Percentiles rank a stretch among this genome's conserved stretches.
Conservation (phyloP, 2,329 filamentous ascomycete species). For the Neofusicoccum laricinum region DNA sequence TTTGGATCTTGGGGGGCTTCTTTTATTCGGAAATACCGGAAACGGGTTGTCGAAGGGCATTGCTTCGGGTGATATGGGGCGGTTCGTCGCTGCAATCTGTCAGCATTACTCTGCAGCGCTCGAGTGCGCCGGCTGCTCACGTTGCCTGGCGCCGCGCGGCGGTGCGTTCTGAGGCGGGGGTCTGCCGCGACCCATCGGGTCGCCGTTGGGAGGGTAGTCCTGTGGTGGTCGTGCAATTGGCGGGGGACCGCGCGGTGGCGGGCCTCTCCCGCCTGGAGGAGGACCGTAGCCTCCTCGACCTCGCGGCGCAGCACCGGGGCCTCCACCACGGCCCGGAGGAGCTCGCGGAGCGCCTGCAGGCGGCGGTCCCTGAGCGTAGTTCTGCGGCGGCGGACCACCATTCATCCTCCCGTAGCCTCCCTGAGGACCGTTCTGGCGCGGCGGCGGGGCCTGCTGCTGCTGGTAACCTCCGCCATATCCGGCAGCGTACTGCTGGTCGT, state of each 20-base stretch:
- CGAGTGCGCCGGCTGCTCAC: background rate
- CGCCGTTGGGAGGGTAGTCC: constrained; percentile 5
- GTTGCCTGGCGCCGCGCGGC: constrained; percentile 17
- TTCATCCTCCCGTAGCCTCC: constrained; percentile 25
- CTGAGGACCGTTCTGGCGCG: background rate
- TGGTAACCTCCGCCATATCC: constrained; percentile 20
- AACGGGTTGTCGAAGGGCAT: constrained; percentile 46
- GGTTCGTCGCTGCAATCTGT: constrained; percentile 21
- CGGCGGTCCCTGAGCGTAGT: constrained; percentile 1
- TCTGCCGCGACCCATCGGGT: constrained; percentile 13
- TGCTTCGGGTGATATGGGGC: constrained; percentile 24
- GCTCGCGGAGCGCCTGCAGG: constrained; percentile 7
- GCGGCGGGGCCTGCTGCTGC: constrained; percentile 23
- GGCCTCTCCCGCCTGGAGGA: constrained; percentile 1
- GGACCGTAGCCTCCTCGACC: constrained; percentile 8
- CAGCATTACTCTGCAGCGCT: background rate
- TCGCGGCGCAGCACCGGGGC: background rate
- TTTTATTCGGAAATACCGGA: constrained; percentile 41
- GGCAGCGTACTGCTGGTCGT: constrained; percentile 19
- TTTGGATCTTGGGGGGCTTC: constrained; percentile 25
- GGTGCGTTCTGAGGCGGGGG: constrained; percentile 4
- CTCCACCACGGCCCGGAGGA: background rate
- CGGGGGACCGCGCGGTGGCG: background rate
- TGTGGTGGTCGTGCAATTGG: constrained; percentile 3
- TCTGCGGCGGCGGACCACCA: constrained; percentile 20